Percentiles rank a stretch among this genome's conserved stretches.
phyloP scores from a whole-genome alignment of 352 stramenopile species.

The Phytophthora kernoviae region DNA sequence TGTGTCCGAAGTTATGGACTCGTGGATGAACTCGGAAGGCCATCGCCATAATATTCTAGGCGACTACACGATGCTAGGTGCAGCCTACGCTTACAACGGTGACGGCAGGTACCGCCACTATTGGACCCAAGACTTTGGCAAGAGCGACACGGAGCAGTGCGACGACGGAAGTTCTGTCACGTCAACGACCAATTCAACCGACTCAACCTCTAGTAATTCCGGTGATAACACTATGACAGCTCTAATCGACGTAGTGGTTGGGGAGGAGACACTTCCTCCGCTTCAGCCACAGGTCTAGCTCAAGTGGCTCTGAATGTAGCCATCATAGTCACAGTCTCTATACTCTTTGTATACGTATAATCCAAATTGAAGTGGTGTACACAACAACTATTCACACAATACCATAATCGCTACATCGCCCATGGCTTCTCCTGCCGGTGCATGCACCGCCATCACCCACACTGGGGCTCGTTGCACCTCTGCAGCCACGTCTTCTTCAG shows the following conservation, averaged over 20 bases:
- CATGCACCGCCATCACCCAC: slow-evolving; percentile 63
- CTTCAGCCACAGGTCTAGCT: too few species aligned
- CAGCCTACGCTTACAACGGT: slow-evolving; percentile 37
- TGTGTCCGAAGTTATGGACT: slow-evolving; percentile 40
- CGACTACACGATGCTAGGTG: slow-evolving; percentile 49
- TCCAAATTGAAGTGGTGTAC: too few species aligned
- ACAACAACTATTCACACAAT: not conserved
- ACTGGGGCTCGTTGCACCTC: slow-evolving; percentile 70
- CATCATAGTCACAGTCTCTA: not conserved
- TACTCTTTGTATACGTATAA: too few species aligned
- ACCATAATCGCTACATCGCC: too few species aligned
- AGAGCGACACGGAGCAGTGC: slow-evolving; percentile 34
- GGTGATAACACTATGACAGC: slow-evolving; percentile 17
- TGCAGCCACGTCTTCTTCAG: slow-evolving; percentile 36
- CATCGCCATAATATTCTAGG: slow-evolving; percentile 45
- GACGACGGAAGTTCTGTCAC: slow-evolving; percentile 22
- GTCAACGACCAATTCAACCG: not conserved
- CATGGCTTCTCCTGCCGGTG: slow-evolving; percentile 12
- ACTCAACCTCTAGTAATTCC: slow-evolving; percentile 3
- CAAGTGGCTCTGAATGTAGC: slow-evolving; percentile 1
- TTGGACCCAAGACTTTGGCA: slow-evolving; percentile 69
- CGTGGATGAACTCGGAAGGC: slow-evolving; percentile 48
- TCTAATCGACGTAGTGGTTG: slow-evolving; percentile 6
- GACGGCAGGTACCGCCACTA: slow-evolving; percentile 42
- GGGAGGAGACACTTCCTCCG: too few species aligned